A percentile compares a stretch with the other conserved stretches of the same genome.
Evolutionary conservation across 176 grass and related monocot genomes (phyloP).

Genomic region (Chrysopogon serrulatus): DNA sequence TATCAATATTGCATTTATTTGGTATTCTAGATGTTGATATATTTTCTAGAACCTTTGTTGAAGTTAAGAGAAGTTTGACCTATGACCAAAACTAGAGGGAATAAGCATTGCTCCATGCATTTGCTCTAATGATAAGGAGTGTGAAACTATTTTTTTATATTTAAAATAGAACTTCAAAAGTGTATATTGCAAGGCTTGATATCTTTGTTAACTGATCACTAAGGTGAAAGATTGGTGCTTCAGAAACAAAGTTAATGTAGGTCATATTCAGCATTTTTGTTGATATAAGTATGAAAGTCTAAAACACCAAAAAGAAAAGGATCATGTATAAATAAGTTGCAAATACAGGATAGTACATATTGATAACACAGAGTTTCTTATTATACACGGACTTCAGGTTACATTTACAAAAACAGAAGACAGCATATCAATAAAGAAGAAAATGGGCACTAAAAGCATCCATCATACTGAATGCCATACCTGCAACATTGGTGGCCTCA

Average conservation of each 20-base stretch:
- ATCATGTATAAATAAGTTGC: background rate
- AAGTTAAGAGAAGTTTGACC: background rate
- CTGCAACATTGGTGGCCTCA: conserved; percentile 97
- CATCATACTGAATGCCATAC: conserved; percentile 31
- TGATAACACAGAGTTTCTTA: background rate
- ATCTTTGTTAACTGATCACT: background rate
- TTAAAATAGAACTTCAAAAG: background rate
- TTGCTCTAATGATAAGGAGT: background rate
- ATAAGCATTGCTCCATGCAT: background rate
- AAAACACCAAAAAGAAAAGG: background rate
- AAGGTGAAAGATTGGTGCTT: background rate
- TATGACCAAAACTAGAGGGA: background rate
- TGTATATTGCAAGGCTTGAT: background rate
- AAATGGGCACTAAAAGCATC: conserved; percentile 7
- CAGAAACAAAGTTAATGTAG: background rate
- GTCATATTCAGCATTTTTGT: background rate
- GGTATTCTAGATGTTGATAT: background rate
- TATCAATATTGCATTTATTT: background rate
- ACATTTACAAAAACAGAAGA: background rate
- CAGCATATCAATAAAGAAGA: conserved; percentile 9
- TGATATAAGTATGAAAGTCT: background rate
- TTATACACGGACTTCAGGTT: background rate
- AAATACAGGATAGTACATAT: background rate
- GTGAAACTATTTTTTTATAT: background rate
- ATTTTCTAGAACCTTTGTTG: background rate